A percentile compares a stretch with the other conserved stretches of the same genome.
Conservation (phyloP, 768 basidiomycete genomes). For the Leccinum olivaceopallidum region DNA sequence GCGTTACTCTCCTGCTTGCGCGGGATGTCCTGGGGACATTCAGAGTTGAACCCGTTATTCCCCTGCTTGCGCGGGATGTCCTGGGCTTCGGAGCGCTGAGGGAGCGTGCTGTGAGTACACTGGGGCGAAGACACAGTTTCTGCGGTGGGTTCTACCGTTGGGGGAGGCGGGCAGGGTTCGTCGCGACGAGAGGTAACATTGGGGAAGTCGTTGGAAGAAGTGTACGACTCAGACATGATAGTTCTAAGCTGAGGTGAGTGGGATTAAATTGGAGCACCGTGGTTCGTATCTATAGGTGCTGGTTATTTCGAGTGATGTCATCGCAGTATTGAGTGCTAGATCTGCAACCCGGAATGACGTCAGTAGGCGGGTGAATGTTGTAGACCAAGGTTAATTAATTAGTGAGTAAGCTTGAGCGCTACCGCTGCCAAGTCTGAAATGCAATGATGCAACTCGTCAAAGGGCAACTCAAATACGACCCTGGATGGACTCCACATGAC, state of each 20-base stretch:
- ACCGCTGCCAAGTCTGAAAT: no score
- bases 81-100: neutral
- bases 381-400: no score
- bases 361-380: neutral
- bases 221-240: constrained; percentile 15
- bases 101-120: neutral
- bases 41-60: constrained; percentile 30
- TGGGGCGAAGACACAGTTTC: neutral
- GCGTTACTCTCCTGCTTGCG: constrained; percentile 22
- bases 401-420: no score
- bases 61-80: neutral
- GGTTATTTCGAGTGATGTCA: neutral
- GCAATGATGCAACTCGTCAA: no score
- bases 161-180: constrained; percentile 48
- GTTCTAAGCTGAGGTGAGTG: neutral
- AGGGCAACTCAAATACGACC: no score
- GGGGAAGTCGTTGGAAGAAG: constrained; percentile 24
- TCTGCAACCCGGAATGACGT: neutral
- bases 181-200: constrained; percentile 41
- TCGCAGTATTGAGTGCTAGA: neutral
- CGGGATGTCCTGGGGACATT: constrained; percentile 28
- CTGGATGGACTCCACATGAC: no score
- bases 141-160: constrained; percentile 24
- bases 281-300: neutral
- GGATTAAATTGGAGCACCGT: neutral